Conservation (phyloP, 768 basidiomycete species). For the Tephrocybe sp. region DNA sequence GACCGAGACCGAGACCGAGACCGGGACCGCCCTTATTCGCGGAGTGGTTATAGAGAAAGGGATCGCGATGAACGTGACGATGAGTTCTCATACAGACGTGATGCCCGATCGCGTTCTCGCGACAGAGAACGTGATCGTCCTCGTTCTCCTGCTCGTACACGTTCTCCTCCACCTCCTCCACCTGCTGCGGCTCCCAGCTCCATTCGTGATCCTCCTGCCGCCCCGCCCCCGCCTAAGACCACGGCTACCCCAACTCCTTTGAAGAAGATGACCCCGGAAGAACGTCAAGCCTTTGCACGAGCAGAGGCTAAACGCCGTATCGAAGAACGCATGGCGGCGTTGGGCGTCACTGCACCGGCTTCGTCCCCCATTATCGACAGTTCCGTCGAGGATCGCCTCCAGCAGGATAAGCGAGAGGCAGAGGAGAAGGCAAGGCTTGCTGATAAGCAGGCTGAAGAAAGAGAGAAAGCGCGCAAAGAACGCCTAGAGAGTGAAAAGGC, state of each 20-base stretch:
- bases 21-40: slow-evolving; percentile 24
- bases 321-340: slow-evolving; percentile 79
- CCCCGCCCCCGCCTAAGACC: slow-evolving; percentile 43
- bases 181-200: slow-evolving; percentile 45
- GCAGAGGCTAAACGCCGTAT: slow-evolving; percentile 82
- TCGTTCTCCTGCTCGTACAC: slow-evolving; percentile 48
- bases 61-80: slow-evolving; percentile 40
- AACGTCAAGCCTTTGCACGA: slow-evolving; percentile 74
- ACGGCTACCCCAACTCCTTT: slow-evolving; percentile 58
- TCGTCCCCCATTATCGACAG: slow-evolving; percentile 63
- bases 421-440: slow-evolving; percentile 81
- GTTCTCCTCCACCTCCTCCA: slow-evolving; percentile 51
- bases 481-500: slow-evolving; percentile 77
- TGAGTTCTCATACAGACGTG: slow-evolving; percentile 30
- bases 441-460: slow-evolving; percentile 78
- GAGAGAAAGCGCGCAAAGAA: slow-evolving; percentile 71
- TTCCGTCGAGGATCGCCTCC: slow-evolving; percentile 81
- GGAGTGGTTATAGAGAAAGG: slow-evolving; percentile 12
- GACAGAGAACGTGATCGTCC: slow-evolving; percentile 30
- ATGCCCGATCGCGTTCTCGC: slow-evolving; percentile 29
- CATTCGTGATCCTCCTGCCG: slow-evolving; percentile 44
- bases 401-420: slow-evolving; percentile 86
- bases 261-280: slow-evolving; percentile 83
- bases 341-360: slow-evolving; percentile 65
- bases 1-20: slow-evolving; percentile 34